phyloP scores from a whole-genome alignment of 2,329 filamentous ascomycete genomes.

The Cladophialophora exuberans region DNA sequence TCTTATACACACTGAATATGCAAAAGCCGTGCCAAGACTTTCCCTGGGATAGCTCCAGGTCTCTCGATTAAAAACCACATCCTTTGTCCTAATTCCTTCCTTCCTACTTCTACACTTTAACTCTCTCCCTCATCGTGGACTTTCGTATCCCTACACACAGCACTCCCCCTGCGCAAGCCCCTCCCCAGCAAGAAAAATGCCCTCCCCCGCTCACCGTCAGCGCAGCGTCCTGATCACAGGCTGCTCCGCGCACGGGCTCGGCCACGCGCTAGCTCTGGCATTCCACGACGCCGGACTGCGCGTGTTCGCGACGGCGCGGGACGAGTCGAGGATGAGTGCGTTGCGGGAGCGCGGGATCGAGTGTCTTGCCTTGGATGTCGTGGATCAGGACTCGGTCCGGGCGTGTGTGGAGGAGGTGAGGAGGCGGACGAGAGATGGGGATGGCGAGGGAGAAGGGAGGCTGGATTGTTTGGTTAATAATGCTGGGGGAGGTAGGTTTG shows the following conservation, averaged over 20 bases:
- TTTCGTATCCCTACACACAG: too few species aligned
- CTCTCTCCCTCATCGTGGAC: too few species aligned
- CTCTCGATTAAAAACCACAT: too few species aligned
- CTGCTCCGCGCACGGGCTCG: conserved; percentile 38
- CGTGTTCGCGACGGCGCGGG: conserved; percentile 45
- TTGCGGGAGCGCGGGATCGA: conserved; percentile 24
- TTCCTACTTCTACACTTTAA: too few species aligned
- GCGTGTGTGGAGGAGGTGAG: conserved; percentile 17
- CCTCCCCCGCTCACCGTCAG: neutral
- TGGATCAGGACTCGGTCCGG: conserved; percentile 14
- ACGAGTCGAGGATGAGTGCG: conserved; percentile 36
- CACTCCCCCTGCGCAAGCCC: too few species aligned
- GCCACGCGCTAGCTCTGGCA: conserved; percentile 40
- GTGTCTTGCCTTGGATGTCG: conserved; percentile 23
- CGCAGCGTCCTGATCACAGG: conserved; percentile 26
- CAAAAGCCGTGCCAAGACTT: too few species aligned
- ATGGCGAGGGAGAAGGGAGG: conserved; percentile 15
- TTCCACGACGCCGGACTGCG: conserved; percentile 41
- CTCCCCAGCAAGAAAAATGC: neutral
- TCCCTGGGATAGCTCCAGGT: too few species aligned
- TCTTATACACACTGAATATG: too few species aligned
- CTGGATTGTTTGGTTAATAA: conserved; percentile 54
- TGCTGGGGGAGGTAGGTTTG: conserved; percentile 42
- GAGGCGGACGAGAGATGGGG: conserved; percentile 11
- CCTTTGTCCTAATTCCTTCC: too few species aligned